A percentile compares a stretch with the other conserved stretches of the same genome.
Conservation (phyloP, 2,329 filamentous ascomycete genomes). For the Xylariaceae sp. region DNA sequence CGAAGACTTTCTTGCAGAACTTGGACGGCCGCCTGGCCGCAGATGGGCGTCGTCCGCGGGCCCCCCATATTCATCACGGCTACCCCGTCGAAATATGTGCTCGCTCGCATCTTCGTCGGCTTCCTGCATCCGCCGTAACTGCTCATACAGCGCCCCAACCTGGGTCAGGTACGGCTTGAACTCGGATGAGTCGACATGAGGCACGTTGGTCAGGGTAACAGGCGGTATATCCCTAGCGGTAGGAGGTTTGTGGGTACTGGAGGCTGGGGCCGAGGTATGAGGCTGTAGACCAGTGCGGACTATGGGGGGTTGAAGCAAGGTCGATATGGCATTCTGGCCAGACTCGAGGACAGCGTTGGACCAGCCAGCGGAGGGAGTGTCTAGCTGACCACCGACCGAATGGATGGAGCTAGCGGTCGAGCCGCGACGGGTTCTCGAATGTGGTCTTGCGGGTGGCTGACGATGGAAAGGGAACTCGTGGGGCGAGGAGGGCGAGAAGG, state of each 20-base stretch:
- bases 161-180: constrained; percentile 84
- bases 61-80: constrained; percentile 38
- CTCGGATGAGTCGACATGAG: constrained; percentile 71
- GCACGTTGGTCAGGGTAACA: constrained; percentile 84
- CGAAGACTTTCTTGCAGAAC: constrained; percentile 38
- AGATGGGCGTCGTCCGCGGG: constrained; percentile 42
- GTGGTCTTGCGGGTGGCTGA: constrained; percentile 43
- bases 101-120: constrained; percentile 61
- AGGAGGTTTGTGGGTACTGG: constrained; percentile 75
- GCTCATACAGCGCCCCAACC: constrained; percentile 83
- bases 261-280: constrained; percentile 65
- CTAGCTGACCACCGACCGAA: constrained; percentile 80
- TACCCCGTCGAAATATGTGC: constrained; percentile 36
- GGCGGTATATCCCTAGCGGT: constrained; percentile 88
- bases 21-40: constrained; percentile 40
- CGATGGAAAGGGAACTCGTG: constrained; percentile 59
- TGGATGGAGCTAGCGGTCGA: constrained; percentile 85
- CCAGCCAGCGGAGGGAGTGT: constrained; percentile 58
- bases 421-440: constrained; percentile 59
- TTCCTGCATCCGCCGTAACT: constrained; percentile 78
- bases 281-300: constrained; percentile 82
- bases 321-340: constrained; percentile 92
- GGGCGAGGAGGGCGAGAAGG: constrained; percentile 48
- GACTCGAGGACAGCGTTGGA: constrained; percentile 61
- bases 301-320: constrained; percentile 85